Base-by-base conservation (phyloP, 805 yeast species). In the Zygoascus tannicola region DNA sequence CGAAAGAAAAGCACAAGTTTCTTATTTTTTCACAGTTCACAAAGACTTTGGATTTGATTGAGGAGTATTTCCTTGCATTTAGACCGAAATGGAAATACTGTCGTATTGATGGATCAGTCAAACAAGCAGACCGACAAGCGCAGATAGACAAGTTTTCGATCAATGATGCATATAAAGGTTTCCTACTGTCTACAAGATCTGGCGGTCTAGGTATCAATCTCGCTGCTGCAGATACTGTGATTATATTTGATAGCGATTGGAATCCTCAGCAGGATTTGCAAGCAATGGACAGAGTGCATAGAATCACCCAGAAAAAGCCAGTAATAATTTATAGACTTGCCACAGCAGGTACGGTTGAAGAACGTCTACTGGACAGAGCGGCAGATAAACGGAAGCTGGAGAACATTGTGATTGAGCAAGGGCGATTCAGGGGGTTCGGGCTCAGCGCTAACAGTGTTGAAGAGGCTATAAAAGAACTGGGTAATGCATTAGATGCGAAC, bases 241-340 rank as follows among this genome's bases (percentile, higher is more conserved):
- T 90, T 3, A 55, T 90, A 8, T 87, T 85, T 57, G 98, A 90
- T 56, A 82, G 86, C 45, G 98, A 90, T 58, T 90, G 97, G 95
- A 90, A 90, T 56, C 98, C 97, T 0, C 97, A 90, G 57, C 94
- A 86, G 49, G 97, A 90, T 63, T 66, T 87, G 41, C 98, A 90
- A 60, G 97, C 97, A 0, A 90, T 90, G 78, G 97, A 88, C 55
- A 71, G 98, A 44, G 94, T 84, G 10, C 97, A 90, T 59, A 70
- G 98, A 56, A 85, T 92, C 44, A 97, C 97, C 0, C 98, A 90
- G 60, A 71, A 67, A 1, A 77, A 74, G 44, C 96, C 96, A 1
- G 95, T 88, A 3, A 69, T 85, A 19, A 75, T 90, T 1, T 85
- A 81, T 58, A 71, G 97, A 48, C 70, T 92, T 20, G 80, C 87